A percentile compares a stretch with the other conserved stretches of the same genome.
These are phyloP conservation scores for Metschnikowia matae DNA, from an alignment of 805 yeast genomes.

Conservation along the genomic window DNA sequence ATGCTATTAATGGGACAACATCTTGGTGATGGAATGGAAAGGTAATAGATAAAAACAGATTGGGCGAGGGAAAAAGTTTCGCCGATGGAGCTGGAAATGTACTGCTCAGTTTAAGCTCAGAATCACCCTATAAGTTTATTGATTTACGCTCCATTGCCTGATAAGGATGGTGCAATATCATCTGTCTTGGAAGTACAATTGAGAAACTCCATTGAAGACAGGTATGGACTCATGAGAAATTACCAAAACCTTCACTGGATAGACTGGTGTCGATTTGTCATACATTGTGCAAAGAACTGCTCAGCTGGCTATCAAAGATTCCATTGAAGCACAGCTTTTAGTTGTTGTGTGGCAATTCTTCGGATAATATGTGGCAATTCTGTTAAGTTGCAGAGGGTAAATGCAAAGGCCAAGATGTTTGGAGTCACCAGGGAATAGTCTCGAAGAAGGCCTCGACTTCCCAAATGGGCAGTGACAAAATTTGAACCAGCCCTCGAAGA, in stretches of 20 bases:
- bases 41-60: too few species aligned
- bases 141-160: conserved; percentile 97
- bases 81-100: too few species aligned
- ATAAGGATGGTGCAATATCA: conserved; percentile 88
- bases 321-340: conserved; percentile 74
- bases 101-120: too few species aligned
- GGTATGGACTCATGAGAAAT: conserved; percentile 85
- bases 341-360: too few species aligned
- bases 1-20: too few species aligned
- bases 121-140: conserved; percentile 48
- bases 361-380: too few species aligned
- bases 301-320: conserved; percentile 95
- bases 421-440: conserved; percentile 64
- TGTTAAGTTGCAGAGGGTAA: conserved; percentile 70
- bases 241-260: conserved; percentile 93
- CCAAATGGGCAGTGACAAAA: conserved; percentile 65
- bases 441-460: conserved; percentile 47
- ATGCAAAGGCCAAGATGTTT: conserved; percentile 83
- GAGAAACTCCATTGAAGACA: conserved; percentile 95
- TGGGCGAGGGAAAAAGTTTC: too few species aligned
- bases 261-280: conserved; percentile 97
- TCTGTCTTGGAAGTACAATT: conserved; percentile 93
- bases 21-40: too few species aligned
- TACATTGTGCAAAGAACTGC: conserved; percentile 98
- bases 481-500: conserved; percentile 68